These are phyloP conservation scores for Graphilbum ipis-grandicollis DNA, from an alignment of 2,329 filamentous ascomycete genomes.

Conservation along the genomic window DNA sequence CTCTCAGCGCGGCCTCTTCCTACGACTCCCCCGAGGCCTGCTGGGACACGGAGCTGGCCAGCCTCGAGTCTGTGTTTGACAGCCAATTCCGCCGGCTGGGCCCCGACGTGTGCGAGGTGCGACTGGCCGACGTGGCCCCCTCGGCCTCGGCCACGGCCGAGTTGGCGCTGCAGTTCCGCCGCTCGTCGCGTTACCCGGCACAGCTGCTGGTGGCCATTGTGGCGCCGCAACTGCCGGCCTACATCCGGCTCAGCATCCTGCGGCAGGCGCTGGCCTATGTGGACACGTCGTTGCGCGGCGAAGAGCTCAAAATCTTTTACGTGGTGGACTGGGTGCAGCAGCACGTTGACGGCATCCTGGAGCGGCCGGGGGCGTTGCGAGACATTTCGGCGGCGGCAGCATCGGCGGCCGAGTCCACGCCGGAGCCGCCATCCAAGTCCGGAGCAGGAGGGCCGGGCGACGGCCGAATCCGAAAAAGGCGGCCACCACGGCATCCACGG, in stretches of 20 bases:
- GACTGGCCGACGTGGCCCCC: conserved; percentile 38
- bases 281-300: conserved; percentile 52
- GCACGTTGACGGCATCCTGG: conserved; percentile 65
- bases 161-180: conserved; percentile 48
- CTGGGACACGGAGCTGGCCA: conserved; percentile 76
- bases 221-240: conserved; percentile 56
- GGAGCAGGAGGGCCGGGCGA: background rate
- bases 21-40: conserved; percentile 37
- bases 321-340: conserved; percentile 84
- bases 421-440: conserved; percentile 3
- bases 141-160: conserved; percentile 26
- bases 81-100: conserved; percentile 41
- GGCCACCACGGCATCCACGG: conserved; percentile 42
- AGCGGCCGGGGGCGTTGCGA: conserved; percentile 64
- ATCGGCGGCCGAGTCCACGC: conserved; percentile 35
- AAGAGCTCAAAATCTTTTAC: conserved; percentile 79
- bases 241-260: conserved; percentile 80
- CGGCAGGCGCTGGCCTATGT: conserved; percentile 60
- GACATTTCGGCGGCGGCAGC: conserved; percentile 70
- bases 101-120: conserved; percentile 50
- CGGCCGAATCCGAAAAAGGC: conserved; percentile 14
- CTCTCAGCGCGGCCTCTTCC: conserved; percentile 6
- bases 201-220: conserved; percentile 52
- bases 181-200: conserved; percentile 56
- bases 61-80: conserved; percentile 72